Evolutionary conservation across 225 moss, liverwort and hornwort species (phyloP), one percentile per base, ranked within the genome.

Genomic region (Physcomitrellopsis africana): DNA sequence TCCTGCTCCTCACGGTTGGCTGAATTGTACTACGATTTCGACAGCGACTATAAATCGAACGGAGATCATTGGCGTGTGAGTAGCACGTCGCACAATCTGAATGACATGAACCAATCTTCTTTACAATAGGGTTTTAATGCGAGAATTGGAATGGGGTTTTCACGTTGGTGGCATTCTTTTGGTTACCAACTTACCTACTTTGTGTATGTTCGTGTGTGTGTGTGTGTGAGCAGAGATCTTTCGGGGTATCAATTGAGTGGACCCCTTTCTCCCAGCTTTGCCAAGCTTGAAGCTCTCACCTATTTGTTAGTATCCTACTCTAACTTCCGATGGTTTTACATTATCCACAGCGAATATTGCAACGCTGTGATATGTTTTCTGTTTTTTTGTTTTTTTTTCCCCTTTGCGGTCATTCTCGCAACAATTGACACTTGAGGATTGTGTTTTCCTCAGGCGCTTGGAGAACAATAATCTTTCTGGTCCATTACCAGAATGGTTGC

Each of bases 241-340:
- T 67, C 67, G 12, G 17, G 59, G 44, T 79, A 79, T 66, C 65
- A 79, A 1, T 48, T 73, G 42, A 60, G 9, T 49, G 79, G 73
- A 51, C 7, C 67, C 59, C 65, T 79, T 65, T 59, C 79, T 48
- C 43, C 73, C 20, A 67, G 65, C 56, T 79, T 79, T 18, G 65
- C 51, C 10, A 59, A 66, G 37, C 79, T 79, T 18, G 32, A 27
- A 29, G 47, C 22, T 9, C 58, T 78, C 23, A 13, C 6, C 10
- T 41, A 9, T 42, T 43, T 79, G 79, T 79, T 43, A 79, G 79
- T 66, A 43, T 54, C 3, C 74, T 52, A 0, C 41, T 43, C 53
- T 2, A 49, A 23, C 45, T 13, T 16, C 45, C 16, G 24, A 17
- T 15, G 44, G 48, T 48, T 12, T 37, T 61, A 48, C 46, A 4